Percentiles rank a stretch among this genome's conserved stretches.
These are phyloP conservation scores for Botrytis medusae DNA, from an alignment of 2,329 filamentous ascomycete genomes.

Conservation along the genomic window DNA sequence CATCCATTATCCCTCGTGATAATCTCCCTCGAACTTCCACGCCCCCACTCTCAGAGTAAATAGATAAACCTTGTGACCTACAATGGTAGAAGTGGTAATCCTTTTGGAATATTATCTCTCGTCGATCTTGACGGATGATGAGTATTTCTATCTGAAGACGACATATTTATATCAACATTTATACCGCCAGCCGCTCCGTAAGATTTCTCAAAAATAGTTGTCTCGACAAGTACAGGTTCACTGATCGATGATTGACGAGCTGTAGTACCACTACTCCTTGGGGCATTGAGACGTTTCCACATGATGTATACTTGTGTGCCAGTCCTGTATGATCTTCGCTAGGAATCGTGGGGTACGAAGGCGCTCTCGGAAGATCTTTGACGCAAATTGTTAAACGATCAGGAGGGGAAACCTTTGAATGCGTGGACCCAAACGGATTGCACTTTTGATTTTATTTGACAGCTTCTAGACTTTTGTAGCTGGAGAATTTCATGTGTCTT, in stretches of 20 bases:
- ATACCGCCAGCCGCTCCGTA: conserved; percentile 42
- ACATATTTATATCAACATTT: conserved; percentile 31
- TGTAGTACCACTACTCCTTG: conserved; percentile 37
- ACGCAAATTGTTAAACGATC: neutral
- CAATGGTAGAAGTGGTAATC: conserved; percentile 29
- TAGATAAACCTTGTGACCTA: conserved; percentile 26
- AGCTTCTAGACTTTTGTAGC: conserved; percentile 11
- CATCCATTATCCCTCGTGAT: neutral
- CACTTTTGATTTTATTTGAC: neutral
- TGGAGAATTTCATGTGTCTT: conserved; percentile 3
- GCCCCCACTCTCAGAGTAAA: conserved; percentile 1
- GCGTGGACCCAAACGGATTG: neutral
- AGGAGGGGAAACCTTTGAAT: neutral
- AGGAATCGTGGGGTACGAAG: conserved; percentile 13
- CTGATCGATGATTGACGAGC: conserved; percentile 44
- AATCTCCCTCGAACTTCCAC: neutral
- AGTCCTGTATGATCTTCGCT: conserved; percentile 31
- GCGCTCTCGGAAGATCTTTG: conserved; percentile 9
- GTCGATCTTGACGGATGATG: conserved; percentile 29
- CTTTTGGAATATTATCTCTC: conserved; percentile 33
- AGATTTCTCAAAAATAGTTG: conserved; percentile 47
- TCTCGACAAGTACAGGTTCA: conserved; percentile 47
- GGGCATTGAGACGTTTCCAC: conserved; percentile 53
- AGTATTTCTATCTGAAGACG: conserved; percentile 28
- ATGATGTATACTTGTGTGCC: conserved; percentile 41